These are phyloP conservation scores for Lactarius hengduanensis DNA, from an alignment of 768 basidiomycete genomes.

Conservation along the genomic window DNA sequence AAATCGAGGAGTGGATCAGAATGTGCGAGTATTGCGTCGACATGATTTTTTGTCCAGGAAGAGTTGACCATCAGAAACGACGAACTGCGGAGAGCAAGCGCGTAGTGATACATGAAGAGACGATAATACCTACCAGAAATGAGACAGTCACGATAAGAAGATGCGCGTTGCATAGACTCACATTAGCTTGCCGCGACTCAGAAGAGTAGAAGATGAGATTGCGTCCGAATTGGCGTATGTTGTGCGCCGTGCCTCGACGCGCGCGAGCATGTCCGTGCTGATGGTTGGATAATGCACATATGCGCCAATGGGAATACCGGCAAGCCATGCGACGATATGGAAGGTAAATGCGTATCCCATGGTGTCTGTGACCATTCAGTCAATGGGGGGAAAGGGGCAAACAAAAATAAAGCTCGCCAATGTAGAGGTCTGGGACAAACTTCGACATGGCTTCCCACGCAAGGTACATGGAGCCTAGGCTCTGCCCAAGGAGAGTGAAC, in stretches of 20 bases:
- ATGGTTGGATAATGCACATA: slow-evolving; percentile 98
- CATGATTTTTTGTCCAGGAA: slow-evolving; percentile 87
- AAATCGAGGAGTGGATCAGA: slow-evolving; percentile 50
- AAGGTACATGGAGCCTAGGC: slow-evolving; percentile 80
- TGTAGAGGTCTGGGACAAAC: slow-evolving; percentile 85
- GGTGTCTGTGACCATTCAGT: slow-evolving; percentile 57
- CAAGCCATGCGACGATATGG: slow-evolving; percentile 65
- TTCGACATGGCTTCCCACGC: slow-evolving; percentile 78
- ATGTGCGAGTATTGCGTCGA: slow-evolving; percentile 67
- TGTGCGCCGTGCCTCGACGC: slow-evolving; percentile 58
- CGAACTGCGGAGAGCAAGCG: slow-evolving; percentile 67
- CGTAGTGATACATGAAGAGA: slow-evolving; percentile 81
- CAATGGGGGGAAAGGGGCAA: background rate
- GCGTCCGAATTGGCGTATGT: slow-evolving; percentile 61
- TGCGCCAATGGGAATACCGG: slow-evolving; percentile 72
- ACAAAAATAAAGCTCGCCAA: slow-evolving; percentile 53
- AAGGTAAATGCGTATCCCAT: slow-evolving; percentile 99
- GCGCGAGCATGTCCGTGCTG: slow-evolving; percentile 87
- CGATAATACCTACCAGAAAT: slow-evolving; percentile 73
- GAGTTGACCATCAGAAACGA: slow-evolving; percentile 92
- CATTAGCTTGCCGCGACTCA: slow-evolving; percentile 65
- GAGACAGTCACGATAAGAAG: background rate
- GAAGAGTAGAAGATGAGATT: slow-evolving; percentile 54
- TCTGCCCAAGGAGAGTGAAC: slow-evolving; percentile 94
- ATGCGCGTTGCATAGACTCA: slow-evolving; percentile 36